phyloP scores from a whole-genome alignment of 768 basidiomycete genomes.

The Boletus sp. region DNA sequence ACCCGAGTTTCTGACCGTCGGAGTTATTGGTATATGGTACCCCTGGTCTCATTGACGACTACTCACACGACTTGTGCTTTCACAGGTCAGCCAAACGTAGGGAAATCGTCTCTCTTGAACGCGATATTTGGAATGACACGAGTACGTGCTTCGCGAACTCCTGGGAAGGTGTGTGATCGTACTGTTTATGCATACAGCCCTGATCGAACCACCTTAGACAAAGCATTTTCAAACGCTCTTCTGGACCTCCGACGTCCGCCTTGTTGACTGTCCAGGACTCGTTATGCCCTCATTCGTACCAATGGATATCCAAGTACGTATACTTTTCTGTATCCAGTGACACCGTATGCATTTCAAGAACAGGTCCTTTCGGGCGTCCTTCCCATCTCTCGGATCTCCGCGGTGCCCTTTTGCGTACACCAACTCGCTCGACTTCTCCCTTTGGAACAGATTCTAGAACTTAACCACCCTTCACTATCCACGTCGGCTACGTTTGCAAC shows the following conservation, averaged over 20 bases:
- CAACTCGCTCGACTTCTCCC: constrained; percentile 68
- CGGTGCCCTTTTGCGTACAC: constrained; percentile 81
- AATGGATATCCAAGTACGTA: constrained; percentile 75
- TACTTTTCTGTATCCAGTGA: not conserved
- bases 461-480: constrained; percentile 49
- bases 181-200: not conserved
- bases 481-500: constrained; percentile 11
- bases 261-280: constrained; percentile 95
- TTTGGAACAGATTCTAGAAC: constrained; percentile 65
- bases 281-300: constrained; percentile 84
- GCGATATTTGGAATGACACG: constrained; percentile 79
- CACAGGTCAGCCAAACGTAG: constrained; percentile 90
- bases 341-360: not conserved
- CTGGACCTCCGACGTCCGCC: constrained; percentile 80
- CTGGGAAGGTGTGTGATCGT: constrained; percentile 64
- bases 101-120: constrained; percentile 90
- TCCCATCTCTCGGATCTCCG: constrained; percentile 80
- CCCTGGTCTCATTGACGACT: not conserved
- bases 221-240: constrained; percentile 96
- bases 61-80: not conserved
- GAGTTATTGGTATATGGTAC: constrained; percentile 60
- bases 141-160: constrained; percentile 82
- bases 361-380: constrained; percentile 71
- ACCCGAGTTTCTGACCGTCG: constrained; percentile 70
- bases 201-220: constrained; percentile 47